phyloP scores from a whole-genome alignment of 495 filamentous ascomycete species.

The Aspergillus affinis region DNA sequence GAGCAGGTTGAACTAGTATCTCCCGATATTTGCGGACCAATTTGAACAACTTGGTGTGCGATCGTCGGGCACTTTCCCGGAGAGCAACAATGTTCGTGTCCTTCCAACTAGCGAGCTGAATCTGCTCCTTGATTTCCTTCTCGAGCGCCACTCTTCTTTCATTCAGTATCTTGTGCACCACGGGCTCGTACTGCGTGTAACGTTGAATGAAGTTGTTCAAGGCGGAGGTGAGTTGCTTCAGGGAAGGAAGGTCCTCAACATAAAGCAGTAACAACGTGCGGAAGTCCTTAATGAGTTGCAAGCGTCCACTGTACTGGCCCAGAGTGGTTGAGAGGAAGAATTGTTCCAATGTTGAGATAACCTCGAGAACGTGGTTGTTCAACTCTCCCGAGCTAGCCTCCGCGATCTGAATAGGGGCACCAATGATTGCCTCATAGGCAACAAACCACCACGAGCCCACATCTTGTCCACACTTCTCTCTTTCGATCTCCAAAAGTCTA shows the following conservation, averaged over 20 bases:
- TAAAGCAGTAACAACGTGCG: conserved; percentile 51
- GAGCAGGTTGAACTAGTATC: conserved; percentile 69
- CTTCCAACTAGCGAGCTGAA: conserved; percentile 91
- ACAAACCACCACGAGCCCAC: conserved; percentile 96
- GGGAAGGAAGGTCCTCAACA: conserved; percentile 48
- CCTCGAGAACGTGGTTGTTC: conserved; percentile 58
- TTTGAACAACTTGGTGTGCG: conserved; percentile 89
- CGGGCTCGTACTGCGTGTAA: conserved; percentile 65
- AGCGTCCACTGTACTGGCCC: conserved; percentile 74
- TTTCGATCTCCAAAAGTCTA: conserved; percentile 82
- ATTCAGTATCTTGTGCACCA: conserved; percentile 59
- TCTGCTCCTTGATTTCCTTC: conserved; percentile 82
- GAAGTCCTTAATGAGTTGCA: conserved; percentile 73
- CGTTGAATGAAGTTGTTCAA: conserved; percentile 75
- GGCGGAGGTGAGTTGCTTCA: conserved; percentile 55
- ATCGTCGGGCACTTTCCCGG: conserved; percentile 81
- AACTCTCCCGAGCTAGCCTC: conserved; percentile 56
- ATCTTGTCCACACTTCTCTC: conserved; percentile 67
- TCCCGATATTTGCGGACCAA: conserved; percentile 84
- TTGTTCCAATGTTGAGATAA: conserved; percentile 67
- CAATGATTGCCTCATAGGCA: conserved; percentile 83
- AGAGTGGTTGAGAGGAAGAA: conserved; percentile 74
- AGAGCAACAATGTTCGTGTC: conserved; percentile 91
- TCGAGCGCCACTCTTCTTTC: conserved; percentile 68
- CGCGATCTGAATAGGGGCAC: conserved; percentile 63